Base-by-base conservation (phyloP, 169 alveolate genomes). In the Eimeria tenella region DNA sequence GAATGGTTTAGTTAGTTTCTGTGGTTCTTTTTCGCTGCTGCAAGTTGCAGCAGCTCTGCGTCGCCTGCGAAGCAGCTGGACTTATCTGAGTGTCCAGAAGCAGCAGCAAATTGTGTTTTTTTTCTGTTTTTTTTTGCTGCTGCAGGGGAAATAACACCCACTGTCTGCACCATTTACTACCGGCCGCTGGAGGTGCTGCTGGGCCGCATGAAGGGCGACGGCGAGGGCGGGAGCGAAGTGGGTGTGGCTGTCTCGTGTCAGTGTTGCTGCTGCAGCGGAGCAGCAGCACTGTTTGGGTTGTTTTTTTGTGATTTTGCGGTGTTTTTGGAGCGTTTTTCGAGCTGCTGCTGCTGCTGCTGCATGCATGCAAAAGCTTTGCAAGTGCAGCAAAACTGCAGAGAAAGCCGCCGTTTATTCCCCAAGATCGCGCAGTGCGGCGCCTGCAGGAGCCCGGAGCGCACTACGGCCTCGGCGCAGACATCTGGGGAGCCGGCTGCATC, bases 401-500 rank as follows among this genome's bases (percentile, higher is more conserved):
- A 58, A 58, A 11, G 19, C 13, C 65, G 7, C 75, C 25, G 75
- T 65, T 65, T 65, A 19, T 65, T 65, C 75, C 31, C 31, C 42
- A 31, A 31, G 42, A 31, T 2, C 68, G 19, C 13, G 65, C 65
- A 9, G 19, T 56, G 65, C 42, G 42, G 70, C 52, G 21, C 23
- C 50, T 58, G 52, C 68, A 82, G 90, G 90, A 82, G 42, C 90
- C n/a, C 95, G 74, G 94, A 0, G 93, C 94, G 83, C 94, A 93
- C 94, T 97, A 97, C 83, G 98, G 98, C 7, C 82, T 97, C 42
- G 97, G 97, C 55, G 98, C 96, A 31, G 98, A 97, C 93, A 96
- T 96, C 11, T 97, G 98, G 98, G 96, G 98, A 23, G 98, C 98
- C n/a, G 98, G 98, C 19, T 97, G 98, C 81, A 97, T 97, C 60